These are phyloP conservation scores for Vigna hirtella DNA, from an alignment of 306 rosid genomes.

Conservation along the genomic window DNA sequence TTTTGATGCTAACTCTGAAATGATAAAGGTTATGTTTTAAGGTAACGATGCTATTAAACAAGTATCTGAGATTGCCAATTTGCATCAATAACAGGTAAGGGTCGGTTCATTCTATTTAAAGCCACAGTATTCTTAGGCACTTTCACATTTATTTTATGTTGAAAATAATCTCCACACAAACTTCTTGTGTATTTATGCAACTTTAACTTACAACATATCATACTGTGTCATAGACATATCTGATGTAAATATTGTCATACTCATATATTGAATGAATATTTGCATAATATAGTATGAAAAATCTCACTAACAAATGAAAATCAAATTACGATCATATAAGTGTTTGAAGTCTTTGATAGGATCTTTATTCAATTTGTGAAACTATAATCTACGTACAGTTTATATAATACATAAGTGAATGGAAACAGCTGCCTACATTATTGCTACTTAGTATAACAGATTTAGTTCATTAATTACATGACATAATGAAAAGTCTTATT, in stretches of 20 bases:
- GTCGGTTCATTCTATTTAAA: neutral
- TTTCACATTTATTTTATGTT: neutral
- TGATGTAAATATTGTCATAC: neutral
- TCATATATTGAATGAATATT: too few species aligned
- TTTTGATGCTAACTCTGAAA: conserved; percentile 19
- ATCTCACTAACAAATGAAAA: too few species aligned
- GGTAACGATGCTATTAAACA: neutral
- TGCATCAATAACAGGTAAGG: too few species aligned
- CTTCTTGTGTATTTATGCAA: neutral
- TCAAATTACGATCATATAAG: too few species aligned
- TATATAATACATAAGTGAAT: too few species aligned
- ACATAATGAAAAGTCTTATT: too few species aligned
- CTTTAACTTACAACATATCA: neutral
- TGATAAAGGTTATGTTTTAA: neutral
- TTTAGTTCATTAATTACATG: too few species aligned
- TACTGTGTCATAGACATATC: neutral
- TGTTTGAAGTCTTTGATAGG: too few species aligned
- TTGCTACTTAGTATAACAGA: too few species aligned
- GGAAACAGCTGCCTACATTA: too few species aligned
- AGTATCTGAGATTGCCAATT: neutral
- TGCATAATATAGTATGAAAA: neutral
- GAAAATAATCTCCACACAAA: neutral
- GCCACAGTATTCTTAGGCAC: neutral
- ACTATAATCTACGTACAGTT: too few species aligned
- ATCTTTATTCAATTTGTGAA: too few species aligned